These are phyloP conservation scores for Wallacemonas sp. DNA, from an alignment of 208 protist species.

Conservation along the genomic window DNA sequence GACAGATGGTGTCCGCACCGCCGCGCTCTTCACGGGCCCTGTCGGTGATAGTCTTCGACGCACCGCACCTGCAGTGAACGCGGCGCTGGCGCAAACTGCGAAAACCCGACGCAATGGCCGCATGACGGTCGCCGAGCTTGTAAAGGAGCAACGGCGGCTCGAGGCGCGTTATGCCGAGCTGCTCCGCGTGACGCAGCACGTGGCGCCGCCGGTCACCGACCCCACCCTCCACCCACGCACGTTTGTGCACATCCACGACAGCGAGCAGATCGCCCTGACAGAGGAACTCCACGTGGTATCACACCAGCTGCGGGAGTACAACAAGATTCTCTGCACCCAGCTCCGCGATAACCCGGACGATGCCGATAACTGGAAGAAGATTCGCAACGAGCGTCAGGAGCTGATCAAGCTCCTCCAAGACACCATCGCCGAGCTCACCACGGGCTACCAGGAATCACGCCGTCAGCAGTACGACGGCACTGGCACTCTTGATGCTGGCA, in stretches of 20 bases:
- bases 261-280: conserved; percentile 40
- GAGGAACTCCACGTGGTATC: conserved; percentile 73
- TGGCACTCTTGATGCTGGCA: conserved; percentile 14
- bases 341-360: conserved; percentile 93
- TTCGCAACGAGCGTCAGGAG: conserved; percentile 81
- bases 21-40: conserved; percentile 20
- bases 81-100: conserved; percentile 30
- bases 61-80: conserved; percentile 33
- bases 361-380: conserved; percentile 90
- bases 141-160: conserved; percentile 73
- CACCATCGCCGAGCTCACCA: conserved; percentile 71
- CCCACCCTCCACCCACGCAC: conserved; percentile 42
- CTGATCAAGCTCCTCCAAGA: conserved; percentile 70
- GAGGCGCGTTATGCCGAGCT: conserved; percentile 87
- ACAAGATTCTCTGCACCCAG: conserved; percentile 79
- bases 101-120: conserved; percentile 42
- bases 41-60: conserved; percentile 18
- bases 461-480: conserved; percentile 24
- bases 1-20: conserved; percentile 20
- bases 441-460: conserved; percentile 55
- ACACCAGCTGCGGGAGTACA: conserved; percentile 71
- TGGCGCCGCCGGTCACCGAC: conserved; percentile 53
- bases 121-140: conserved; percentile 72
- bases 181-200: conserved; percentile 43
- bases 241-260: conserved; percentile 36